Evolutionary conservation across 257 asterid genomes (phyloP).

Genomic region (Solanum bukasovii): DNA sequence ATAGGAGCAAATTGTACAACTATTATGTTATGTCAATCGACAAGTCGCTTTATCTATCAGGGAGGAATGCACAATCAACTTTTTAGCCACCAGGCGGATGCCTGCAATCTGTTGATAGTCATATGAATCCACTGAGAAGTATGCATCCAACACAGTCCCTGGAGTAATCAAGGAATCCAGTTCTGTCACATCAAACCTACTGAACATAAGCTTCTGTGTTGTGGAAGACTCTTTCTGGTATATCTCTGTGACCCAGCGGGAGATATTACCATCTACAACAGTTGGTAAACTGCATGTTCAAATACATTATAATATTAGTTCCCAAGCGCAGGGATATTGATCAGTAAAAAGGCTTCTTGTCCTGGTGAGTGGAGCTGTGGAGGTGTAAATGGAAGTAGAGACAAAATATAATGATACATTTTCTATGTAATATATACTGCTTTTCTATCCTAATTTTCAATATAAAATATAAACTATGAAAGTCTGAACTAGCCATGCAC

Average conservation of each 20-base stretch:
- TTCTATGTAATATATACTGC: too few species aligned
- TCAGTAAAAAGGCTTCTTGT: too few species aligned
- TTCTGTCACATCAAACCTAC: constrained; percentile 42
- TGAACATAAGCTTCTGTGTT: constrained; percentile 43
- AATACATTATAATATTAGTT: neutral
- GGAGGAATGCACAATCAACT: constrained; percentile 41
- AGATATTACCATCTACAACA: constrained; percentile 35
- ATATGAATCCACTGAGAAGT: constrained; percentile 55
- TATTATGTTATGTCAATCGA: neutral
- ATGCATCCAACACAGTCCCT: constrained; percentile 58
- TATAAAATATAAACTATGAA: neutral
- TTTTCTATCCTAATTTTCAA: too few species aligned
- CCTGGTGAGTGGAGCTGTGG: too few species aligned
- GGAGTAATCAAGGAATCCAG: constrained; percentile 44
- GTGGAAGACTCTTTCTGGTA: constrained; percentile 43
- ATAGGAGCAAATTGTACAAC: neutral
- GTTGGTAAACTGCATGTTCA: constrained; percentile 52
- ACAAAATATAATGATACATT: too few species aligned
- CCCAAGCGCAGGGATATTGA: too few species aligned
- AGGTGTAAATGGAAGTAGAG: too few species aligned
- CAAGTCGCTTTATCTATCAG: constrained; percentile 3
- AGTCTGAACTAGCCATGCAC: neutral
- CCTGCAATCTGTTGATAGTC: constrained; percentile 83
- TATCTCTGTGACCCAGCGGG: constrained; percentile 60
- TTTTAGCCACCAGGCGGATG: constrained; percentile 66